phyloP scores from a whole-genome alignment of 805 yeast genomes.

The Spathaspora hagerdaliae region DNA sequence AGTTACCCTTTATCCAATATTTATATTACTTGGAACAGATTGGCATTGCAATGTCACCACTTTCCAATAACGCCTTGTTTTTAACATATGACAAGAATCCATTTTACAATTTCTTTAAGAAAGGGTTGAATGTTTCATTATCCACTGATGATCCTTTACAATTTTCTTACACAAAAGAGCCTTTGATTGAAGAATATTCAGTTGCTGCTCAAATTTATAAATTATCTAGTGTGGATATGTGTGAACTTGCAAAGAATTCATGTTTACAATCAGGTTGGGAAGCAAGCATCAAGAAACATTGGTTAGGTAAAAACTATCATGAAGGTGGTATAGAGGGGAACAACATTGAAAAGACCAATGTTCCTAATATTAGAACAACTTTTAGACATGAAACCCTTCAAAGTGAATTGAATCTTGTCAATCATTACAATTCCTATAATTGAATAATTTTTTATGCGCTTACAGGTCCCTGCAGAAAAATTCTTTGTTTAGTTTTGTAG shows the following conservation, averaged over 20 bases:
- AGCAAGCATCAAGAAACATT: constrained; percentile 75
- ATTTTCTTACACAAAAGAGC: constrained; percentile 95
- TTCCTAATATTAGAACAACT: constrained; percentile 81
- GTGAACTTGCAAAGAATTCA: constrained; percentile 91
- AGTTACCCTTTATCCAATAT: constrained; percentile 93
- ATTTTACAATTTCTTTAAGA: constrained; percentile 81
- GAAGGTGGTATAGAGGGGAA: constrained; percentile 70
- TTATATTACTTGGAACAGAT: constrained; percentile 90
- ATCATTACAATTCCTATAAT: constrained; percentile 36
- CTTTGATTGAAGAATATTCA: constrained; percentile 94
- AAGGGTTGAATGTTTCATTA: constrained; percentile 90
- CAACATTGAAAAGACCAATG: constrained; percentile 90
- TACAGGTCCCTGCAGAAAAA: no score
- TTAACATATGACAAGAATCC: constrained; percentile 97
- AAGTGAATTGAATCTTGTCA: constrained; percentile 67
- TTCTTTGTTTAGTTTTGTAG: no score
- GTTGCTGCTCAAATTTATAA: constrained; percentile 98
- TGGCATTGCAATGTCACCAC: constrained; percentile 97
- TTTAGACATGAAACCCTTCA: constrained; percentile 79
- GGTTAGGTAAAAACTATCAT: constrained; percentile 75
- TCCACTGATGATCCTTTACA: constrained; percentile 98
- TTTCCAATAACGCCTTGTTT: constrained; percentile 93
- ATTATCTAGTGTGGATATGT: constrained; percentile 92
- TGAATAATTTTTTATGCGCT: neutral
- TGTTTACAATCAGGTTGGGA: constrained; percentile 96